A percentile compares a stretch with the other conserved stretches of the same genome.
These are phyloP conservation scores for Mycena rebaudengoi DNA, from an alignment of 768 basidiomycete genomes.

Conservation along the genomic window DNA sequence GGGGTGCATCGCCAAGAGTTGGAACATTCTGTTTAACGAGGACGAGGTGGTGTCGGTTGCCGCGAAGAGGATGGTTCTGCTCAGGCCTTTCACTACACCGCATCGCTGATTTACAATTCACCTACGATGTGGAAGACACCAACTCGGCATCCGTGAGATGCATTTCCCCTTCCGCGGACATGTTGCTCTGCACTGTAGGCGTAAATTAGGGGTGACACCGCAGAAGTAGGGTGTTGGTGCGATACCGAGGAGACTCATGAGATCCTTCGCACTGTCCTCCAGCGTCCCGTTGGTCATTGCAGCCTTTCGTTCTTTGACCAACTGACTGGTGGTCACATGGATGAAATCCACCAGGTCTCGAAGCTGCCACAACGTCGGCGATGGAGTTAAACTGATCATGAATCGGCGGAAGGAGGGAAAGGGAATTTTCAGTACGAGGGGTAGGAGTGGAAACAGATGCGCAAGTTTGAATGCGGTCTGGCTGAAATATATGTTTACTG, in stretches of 20 bases:
- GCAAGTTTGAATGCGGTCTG: not conserved
- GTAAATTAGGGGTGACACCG: not conserved
- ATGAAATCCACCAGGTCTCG: not conserved
- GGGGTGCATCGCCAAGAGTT: not conserved
- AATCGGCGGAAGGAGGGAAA: not conserved
- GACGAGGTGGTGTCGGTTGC: constrained; percentile 1
- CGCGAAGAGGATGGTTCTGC: not conserved
- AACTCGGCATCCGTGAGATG: not conserved
- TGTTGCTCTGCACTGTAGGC: not conserved
- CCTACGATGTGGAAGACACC: not conserved
- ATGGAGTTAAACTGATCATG: not conserved
- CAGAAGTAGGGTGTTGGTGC: not conserved
- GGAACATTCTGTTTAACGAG: not conserved
- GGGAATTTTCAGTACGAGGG: not conserved
- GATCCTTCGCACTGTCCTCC: not conserved
- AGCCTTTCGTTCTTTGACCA: not conserved
- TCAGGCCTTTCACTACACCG: not conserved
- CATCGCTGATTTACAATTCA: not conserved
- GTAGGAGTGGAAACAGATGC: not conserved
- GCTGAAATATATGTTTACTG: not conserved
- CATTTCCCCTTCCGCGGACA: not conserved
- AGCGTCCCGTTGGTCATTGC: not conserved
- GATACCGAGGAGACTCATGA: not conserved
- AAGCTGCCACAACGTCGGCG: not conserved
- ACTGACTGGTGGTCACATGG: not conserved